Evolutionary conservation across 2,329 filamentous ascomycete species (phyloP), one percentile per base, ranked within the genome.

Genomic region (Tolypocladium album): DNA sequence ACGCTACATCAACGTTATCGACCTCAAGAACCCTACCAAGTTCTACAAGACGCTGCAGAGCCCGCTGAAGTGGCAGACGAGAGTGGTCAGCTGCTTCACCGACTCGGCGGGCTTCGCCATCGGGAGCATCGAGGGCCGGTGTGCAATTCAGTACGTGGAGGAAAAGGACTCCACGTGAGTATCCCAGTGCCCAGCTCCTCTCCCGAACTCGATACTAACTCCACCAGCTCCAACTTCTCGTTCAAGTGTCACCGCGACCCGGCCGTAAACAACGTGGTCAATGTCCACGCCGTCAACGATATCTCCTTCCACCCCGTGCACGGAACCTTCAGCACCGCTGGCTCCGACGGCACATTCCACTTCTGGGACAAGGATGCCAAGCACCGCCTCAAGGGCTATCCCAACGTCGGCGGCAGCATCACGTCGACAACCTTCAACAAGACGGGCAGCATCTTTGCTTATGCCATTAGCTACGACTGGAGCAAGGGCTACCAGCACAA

Each of bases 211-310:
- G 53, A 36, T 12, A 17, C 43, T 55, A 15, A 63, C 57, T 9
- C 38, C 36, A n/a, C 1, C 65, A 88, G 87, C 68, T 89, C 88
- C 70, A 97, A 99, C 79, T 99, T 99, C 80, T 96, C 91, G 50
- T 99, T 99, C 86, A 97, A 97, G 77, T 99, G 94, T 76, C 94
- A 99, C 75, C 92, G 94, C 61, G 90, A 96, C 68, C 84, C 85
- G 6, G 85, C 89, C 1, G 77, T 85, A 60, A 84, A 84, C 69
- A 92, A 91, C 74, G 79, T 88, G 64, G 90, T 89, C 67, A 94
- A 93, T 70, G 94, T 97, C 67, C 94, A 92, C 79, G 88, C 92
- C 1, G 92, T 99, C 71, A 99, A 99, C 77, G 88, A 92, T 67
- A 99, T 99, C 74, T 95, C 90, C 31, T 97, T 97, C 85, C 94